A percentile compares a stretch with the other conserved stretches of the same genome.
These are phyloP conservation scores for Avena sativa DNA, from an alignment of 176 grass and related monocot genomes.

Conservation along the genomic window DNA sequence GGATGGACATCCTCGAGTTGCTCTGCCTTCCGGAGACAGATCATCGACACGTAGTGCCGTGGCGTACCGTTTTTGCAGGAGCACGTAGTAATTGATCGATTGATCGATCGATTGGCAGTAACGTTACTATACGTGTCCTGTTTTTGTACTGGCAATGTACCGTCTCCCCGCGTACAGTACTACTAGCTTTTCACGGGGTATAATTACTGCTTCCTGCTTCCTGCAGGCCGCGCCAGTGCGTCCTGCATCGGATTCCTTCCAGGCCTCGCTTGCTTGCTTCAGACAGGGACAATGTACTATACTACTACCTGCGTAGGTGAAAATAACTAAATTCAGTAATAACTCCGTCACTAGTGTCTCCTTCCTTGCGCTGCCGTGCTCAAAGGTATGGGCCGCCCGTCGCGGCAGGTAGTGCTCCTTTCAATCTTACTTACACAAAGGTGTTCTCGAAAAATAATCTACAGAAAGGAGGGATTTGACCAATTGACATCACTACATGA, in stretches of 20 bases:
- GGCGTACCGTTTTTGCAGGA: neutral
- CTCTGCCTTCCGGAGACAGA: slow-evolving; percentile 2
- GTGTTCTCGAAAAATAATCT: too few species aligned
- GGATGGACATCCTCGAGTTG: neutral
- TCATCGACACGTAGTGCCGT: neutral
- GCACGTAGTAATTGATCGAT: neutral
- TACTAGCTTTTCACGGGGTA: too few species aligned
- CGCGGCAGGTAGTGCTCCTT: neutral
- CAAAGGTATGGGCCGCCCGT: neutral
- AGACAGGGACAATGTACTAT: too few species aligned
- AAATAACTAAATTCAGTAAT: too few species aligned
- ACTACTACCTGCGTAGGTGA: too few species aligned
- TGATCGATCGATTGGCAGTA: neutral
- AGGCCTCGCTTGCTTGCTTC: neutral
- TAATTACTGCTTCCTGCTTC: neutral
- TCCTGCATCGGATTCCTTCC: neutral
- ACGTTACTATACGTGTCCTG: too few species aligned
- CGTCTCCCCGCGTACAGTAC: neutral
- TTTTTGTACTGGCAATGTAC: neutral
- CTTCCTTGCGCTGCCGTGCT: neutral
- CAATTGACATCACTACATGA: too few species aligned
- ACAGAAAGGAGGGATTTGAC: neutral
- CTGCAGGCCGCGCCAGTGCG: neutral
- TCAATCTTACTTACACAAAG: neutral
- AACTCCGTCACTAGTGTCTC: too few species aligned